Evolutionary conservation across 2,329 filamentous ascomycete genomes (phyloP).

Genomic region (Calonectria pseudoreteaudii): DNA sequence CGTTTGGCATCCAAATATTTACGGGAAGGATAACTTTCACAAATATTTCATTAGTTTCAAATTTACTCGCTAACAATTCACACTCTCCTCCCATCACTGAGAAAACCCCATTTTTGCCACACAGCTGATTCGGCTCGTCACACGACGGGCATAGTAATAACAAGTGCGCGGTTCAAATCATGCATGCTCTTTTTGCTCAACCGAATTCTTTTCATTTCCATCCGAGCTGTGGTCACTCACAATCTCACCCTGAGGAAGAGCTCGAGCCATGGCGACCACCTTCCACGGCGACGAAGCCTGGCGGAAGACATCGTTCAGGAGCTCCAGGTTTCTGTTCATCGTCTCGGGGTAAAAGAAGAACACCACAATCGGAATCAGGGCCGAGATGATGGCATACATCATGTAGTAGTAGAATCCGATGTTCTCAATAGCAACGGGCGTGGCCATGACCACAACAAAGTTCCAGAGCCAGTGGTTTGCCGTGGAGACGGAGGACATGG

Average conservation of each 20-base stretch:
- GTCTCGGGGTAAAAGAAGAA: constrained; percentile 52
- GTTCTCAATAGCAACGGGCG: constrained; percentile 71
- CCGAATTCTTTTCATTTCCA: not conserved
- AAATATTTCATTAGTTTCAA: not conserved
- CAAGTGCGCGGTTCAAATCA: not conserved
- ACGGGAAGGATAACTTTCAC: not conserved
- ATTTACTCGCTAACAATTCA: not conserved
- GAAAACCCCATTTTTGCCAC: not conserved
- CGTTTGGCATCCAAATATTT: not conserved
- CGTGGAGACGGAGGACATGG: constrained; percentile 66
- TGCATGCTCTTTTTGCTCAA: constrained; percentile 4
- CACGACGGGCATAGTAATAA: not conserved
- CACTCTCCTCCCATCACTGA: not conserved
- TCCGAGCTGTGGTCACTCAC: not conserved
- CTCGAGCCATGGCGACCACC: not conserved
- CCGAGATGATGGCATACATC: constrained; percentile 59
- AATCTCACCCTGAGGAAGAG: not conserved
- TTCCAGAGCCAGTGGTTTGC: constrained; percentile 48
- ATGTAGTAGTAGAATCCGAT: constrained; percentile 63
- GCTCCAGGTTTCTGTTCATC: constrained; percentile 44
- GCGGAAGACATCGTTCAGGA: not conserved
- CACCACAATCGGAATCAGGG: constrained; percentile 57
- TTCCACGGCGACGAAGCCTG: constrained; percentile 6
- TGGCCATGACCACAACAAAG: constrained; percentile 69
- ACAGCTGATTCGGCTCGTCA: not conserved